These are phyloP conservation scores for Ceratobasidium papillatum DNA, from an alignment of 1,284 basidiomycete genomes.

Conservation along the genomic window DNA sequence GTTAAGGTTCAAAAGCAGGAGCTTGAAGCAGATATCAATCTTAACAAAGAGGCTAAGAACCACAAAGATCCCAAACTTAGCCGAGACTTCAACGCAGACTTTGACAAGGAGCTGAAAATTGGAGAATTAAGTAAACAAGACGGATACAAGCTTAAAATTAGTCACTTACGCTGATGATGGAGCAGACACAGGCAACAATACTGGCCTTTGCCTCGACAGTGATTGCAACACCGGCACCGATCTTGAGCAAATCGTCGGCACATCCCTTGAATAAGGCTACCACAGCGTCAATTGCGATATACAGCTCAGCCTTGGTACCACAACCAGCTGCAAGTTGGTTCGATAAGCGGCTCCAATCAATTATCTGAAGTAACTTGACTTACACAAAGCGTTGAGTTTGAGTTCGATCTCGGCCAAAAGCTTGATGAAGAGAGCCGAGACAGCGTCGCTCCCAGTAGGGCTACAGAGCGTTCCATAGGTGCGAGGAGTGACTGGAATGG, in stretches of 20 bases:
- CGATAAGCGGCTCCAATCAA: not conserved
- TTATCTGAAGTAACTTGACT: not conserved
- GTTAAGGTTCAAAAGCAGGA: slow-evolving; percentile 16
- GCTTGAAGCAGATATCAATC: slow-evolving; percentile 25
- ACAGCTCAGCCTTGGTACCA: slow-evolving; percentile 1
- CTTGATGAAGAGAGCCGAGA: not conserved
- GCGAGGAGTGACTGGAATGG: not conserved
- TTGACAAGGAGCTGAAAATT: slow-evolving; percentile 16
- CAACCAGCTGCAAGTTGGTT: not conserved
- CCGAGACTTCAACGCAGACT: slow-evolving; percentile 13
- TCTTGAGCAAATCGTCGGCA: slow-evolving; percentile 11
- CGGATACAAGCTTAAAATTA: not conserved
- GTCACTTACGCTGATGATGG: slow-evolving; percentile 19
- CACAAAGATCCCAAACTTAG: slow-evolving; percentile 17
- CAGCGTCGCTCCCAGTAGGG: slow-evolving; percentile 12
- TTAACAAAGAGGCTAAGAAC: not conserved
- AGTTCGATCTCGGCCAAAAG: not conserved
- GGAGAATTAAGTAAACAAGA: not conserved
- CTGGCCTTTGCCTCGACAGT: slow-evolving; percentile 21
- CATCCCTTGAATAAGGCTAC: slow-evolving; percentile 1
- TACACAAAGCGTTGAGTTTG: slow-evolving; percentile 11
- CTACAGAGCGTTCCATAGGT: not conserved
- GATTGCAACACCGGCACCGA: slow-evolving; percentile 19
- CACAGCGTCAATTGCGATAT: not conserved
- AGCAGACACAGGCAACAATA: slow-evolving; percentile 25